These are phyloP conservation scores for Fusarium xylarioides DNA, from an alignment of 2,329 filamentous ascomycete genomes.

Conservation along the genomic window DNA sequence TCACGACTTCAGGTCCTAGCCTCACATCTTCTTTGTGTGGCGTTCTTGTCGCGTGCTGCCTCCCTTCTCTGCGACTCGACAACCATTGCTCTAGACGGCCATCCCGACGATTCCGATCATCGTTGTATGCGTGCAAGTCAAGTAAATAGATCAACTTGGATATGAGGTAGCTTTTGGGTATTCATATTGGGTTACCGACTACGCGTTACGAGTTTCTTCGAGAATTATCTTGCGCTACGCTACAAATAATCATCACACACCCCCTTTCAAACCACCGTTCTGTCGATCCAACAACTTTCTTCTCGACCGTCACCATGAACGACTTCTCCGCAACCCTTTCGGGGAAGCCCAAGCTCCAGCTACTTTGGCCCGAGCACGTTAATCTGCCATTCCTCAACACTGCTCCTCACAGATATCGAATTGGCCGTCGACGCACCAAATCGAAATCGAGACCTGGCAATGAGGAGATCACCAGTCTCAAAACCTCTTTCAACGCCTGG, in stretches of 20 bases:
- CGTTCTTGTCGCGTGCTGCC: conserved; percentile 40
- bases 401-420: conserved; percentile 52
- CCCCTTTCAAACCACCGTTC: conserved; percentile 7
- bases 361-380: conserved; percentile 52
- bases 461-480: conserved; percentile 76
- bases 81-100: conserved; percentile 33
- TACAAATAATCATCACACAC: conserved; percentile 9
- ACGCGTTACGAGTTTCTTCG: conserved; percentile 29
- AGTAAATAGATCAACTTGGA: conserved; percentile 41
- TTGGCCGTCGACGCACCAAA: conserved; percentile 50
- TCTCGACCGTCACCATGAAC: conserved; percentile 47
- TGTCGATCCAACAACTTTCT: conserved; percentile 15
- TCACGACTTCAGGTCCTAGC: conserved; percentile 24
- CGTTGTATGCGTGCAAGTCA: conserved; percentile 34
- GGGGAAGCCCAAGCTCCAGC: conserved; percentile 54
- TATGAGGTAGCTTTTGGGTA: conserved; percentile 51
- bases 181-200: conserved; percentile 43
- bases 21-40: conserved; percentile 34
- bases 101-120: conserved; percentile 29
- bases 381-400: conserved; percentile 56
- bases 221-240: conserved; percentile 5
- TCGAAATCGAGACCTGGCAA: conserved; percentile 52
- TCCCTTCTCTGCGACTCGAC: conserved; percentile 39
- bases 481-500: conserved; percentile 83
- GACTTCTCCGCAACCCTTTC: conserved; percentile 50